phyloP scores from a whole-genome alignment of 1,139 yeast species.

The Candida albicans region DNA sequence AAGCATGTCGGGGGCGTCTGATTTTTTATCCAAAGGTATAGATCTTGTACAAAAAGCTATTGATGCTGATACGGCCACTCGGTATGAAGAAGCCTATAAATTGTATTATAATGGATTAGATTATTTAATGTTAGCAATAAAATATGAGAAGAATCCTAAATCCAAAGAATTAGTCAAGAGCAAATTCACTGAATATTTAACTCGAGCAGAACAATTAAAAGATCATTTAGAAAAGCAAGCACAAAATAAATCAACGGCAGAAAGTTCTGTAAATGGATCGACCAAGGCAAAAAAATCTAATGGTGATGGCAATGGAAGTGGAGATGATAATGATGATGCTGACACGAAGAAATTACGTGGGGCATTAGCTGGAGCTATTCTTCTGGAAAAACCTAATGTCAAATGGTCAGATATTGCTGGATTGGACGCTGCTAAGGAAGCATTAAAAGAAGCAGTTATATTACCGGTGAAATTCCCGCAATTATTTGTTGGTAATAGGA shows the following conservation, averaged over 20 bases:
- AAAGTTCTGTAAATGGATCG: slow-evolving; percentile 52
- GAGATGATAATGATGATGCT: slow-evolving; percentile 72
- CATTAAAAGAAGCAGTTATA: slow-evolving; percentile 95
- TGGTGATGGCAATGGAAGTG: slow-evolving; percentile 53
- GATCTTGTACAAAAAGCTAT: slow-evolving; percentile 93
- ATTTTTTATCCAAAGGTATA: slow-evolving; percentile 88
- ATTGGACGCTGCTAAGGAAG: slow-evolving; percentile 91
- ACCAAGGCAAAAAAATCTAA: slow-evolving; percentile 59
- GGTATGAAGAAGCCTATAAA: slow-evolving; percentile 92
- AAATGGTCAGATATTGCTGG: slow-evolving; percentile 98
- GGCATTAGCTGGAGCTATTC: slow-evolving; percentile 88
- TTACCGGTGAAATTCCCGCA: slow-evolving; percentile 73
- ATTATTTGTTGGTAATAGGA: slow-evolving; percentile 87
- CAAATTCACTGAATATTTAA: slow-evolving; percentile 86
- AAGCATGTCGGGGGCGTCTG: slow-evolving; percentile 54
- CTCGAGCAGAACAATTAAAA: slow-evolving; percentile 92
- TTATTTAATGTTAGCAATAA: slow-evolving; percentile 91
- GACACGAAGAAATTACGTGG: slow-evolving; percentile 88
- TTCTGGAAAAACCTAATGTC: slow-evolving; percentile 90
- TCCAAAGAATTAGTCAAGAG: slow-evolving; percentile 87
- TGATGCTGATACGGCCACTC: slow-evolving; percentile 88
- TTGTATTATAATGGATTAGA: slow-evolving; percentile 92
- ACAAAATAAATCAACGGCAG: slow-evolving; percentile 42
- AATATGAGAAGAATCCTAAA: slow-evolving; percentile 89
- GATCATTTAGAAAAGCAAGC: slow-evolving; percentile 75